These are phyloP conservation scores for Amaranthus cruentus DNA, from an alignment of 148 eudicot species.

Conservation along the genomic window DNA sequence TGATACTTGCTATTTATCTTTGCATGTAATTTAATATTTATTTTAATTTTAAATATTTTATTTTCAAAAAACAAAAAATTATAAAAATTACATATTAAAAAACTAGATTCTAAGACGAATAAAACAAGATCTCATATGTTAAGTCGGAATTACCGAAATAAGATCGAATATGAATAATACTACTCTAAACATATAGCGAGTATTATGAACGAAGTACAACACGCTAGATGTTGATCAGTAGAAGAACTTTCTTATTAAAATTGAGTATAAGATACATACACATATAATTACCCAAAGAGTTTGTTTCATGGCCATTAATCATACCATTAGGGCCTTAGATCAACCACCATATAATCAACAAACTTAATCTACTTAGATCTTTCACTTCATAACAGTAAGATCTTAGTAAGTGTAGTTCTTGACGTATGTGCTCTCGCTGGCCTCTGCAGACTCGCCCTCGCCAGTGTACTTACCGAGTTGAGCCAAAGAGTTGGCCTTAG, in stretches of 20 bases:
- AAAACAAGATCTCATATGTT: too few relatives aligned
- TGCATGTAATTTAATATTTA: neutral
- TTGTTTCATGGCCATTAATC: constrained; percentile 23
- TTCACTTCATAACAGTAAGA: neutral
- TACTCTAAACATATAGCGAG: too few relatives aligned
- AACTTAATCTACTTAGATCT: constrained; percentile 7
- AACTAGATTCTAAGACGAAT: too few relatives aligned
- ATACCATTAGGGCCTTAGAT: constrained; percentile 23
- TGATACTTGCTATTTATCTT: neutral
- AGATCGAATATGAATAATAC: too few relatives aligned
- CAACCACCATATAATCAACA: constrained; percentile 10
- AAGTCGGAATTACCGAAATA: too few relatives aligned
- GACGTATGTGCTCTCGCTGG: constrained; percentile 76
- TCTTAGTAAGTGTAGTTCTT: constrained; percentile 76
- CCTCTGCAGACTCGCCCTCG: constrained; percentile 80
- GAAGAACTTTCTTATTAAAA: constrained; percentile 18
- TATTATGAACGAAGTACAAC: too few relatives aligned
- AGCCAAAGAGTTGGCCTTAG: constrained; percentile 86
- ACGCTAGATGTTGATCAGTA: neutral
- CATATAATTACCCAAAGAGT: constrained; percentile 23
- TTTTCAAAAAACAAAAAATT: too few relatives aligned
- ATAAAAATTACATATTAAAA: too few relatives aligned
- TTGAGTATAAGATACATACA: constrained; percentile 20
- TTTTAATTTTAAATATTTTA: neutral
- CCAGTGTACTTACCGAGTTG: constrained; percentile 91